These are phyloP conservation scores for Eucommia ulmoides DNA, from an alignment of 257 asterid genomes.

Conservation along the genomic window DNA sequence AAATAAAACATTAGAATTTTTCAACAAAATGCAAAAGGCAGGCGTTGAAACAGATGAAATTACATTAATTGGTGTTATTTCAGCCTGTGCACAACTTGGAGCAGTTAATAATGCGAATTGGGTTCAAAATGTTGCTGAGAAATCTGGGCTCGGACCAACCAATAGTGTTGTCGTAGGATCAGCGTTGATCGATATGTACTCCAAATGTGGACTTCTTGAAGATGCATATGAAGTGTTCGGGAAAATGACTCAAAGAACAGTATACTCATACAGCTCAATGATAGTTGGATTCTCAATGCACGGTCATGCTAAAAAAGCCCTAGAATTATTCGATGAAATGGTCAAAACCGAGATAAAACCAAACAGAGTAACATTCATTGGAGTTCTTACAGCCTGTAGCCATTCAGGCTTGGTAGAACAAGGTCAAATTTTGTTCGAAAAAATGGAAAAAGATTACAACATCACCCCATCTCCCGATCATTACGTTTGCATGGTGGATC, in stretches of 20 bases:
- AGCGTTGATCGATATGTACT: slow-evolving; percentile 77
- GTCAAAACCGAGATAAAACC: slow-evolving; percentile 42
- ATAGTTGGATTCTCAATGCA: slow-evolving; percentile 65
- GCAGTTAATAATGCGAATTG: slow-evolving; percentile 43
- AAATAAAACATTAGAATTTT: slow-evolving; percentile 51
- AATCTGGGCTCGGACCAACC: slow-evolving; percentile 32
- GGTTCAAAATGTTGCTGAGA: slow-evolving; percentile 43
- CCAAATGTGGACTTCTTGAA: slow-evolving; percentile 68
- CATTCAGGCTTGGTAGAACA: slow-evolving; percentile 64
- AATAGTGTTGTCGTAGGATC: slow-evolving; percentile 48
- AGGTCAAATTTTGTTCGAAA: slow-evolving; percentile 33
- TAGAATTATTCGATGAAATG: slow-evolving; percentile 62
- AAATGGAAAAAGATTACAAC: slow-evolving; percentile 39
- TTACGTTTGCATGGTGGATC: slow-evolving; percentile 64
- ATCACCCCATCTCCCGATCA: slow-evolving; percentile 46
- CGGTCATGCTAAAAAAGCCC: slow-evolving; percentile 44
- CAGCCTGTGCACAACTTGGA: slow-evolving; percentile 79
- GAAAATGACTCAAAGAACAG: slow-evolving; percentile 33
- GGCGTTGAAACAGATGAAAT: slow-evolving; percentile 60
- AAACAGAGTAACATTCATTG: slow-evolving; percentile 58
- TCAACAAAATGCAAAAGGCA: slow-evolving; percentile 45
- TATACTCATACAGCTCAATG: slow-evolving; percentile 67
- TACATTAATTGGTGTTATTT: slow-evolving; percentile 49
- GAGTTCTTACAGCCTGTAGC: slow-evolving; percentile 70
- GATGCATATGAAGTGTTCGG: slow-evolving; percentile 43